A percentile compares a stretch with the other conserved stretches of the same genome.
Conservation (phyloP, 352 stramenopile species). For the Globisporangium nodosum region DNA sequence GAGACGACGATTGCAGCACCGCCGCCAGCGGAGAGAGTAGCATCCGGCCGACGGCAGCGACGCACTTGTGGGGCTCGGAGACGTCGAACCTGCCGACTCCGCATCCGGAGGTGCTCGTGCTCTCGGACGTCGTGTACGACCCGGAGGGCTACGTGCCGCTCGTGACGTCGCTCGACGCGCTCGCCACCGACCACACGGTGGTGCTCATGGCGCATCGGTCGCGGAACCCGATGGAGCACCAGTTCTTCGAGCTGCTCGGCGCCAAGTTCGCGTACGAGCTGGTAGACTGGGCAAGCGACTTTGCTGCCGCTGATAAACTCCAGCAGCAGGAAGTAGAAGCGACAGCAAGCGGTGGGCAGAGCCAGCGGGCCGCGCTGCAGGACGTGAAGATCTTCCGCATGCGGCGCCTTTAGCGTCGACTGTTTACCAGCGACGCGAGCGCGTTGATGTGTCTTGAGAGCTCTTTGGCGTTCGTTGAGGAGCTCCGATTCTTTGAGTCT, state of each 20-base stretch:
- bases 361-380: slow-evolving; percentile 28
- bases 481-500: too few species aligned
- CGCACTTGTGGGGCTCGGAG: slow-evolving; percentile 57
- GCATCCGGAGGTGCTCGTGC: slow-evolving; percentile 55
- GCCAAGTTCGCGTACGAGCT: slow-evolving; percentile 36
- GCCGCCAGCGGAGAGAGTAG: neutral
- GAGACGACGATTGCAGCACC: neutral
- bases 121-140: slow-evolving; percentile 83
- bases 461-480: neutral
- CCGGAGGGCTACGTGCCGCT: slow-evolving; percentile 64
- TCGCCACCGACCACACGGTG: slow-evolving; percentile 33
- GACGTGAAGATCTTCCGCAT: slow-evolving; percentile 75
- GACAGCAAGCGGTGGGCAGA: neutral
- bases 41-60: slow-evolving; percentile 18
- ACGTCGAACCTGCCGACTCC: slow-evolving; percentile 21
- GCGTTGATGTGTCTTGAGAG: neutral
- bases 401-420: slow-evolving; percentile 10
- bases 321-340: too few species aligned
- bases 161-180: slow-evolving; percentile 42
- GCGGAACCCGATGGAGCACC: slow-evolving; percentile 72
- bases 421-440: neutral
- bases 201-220: slow-evolving; percentile 78
- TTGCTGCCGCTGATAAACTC: slow-evolving; percentile 3
- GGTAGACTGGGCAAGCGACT: slow-evolving; percentile 33
- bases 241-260: slow-evolving; percentile 69